Base-by-base conservation (phyloP, 2,329 filamentous ascomycete species). In the Pseudopithomyces chartarum region DNA sequence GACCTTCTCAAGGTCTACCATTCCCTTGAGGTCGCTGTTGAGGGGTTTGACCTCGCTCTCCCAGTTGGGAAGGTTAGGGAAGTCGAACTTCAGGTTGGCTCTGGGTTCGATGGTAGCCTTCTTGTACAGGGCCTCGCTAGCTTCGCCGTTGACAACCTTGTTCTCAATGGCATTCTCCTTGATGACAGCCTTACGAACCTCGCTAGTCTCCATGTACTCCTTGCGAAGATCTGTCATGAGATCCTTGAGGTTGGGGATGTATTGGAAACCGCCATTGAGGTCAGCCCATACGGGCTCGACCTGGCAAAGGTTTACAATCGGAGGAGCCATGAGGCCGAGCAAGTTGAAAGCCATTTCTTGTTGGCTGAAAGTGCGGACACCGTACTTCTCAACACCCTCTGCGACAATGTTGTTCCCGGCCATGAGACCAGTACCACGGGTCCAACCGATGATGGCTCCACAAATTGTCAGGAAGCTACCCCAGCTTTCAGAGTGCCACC, bases 301-400 rank as follows among this genome's bases (percentile, higher is more conserved):
- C 81, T 99, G 95, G 84, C 95, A 99, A 42, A 99, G 86, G 74
- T 99, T 92, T 66, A 97, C 93, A 68, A 99, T 91, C 26, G 89
- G 85, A 36, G 95, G 93, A 1, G 93, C 90, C 95, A 99, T 97
- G 52, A 99, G 86, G 66, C 95, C 94, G 43, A 99, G 86, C 64
- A 99, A 80, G 80, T 99, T 99, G 84, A 99, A 99, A 15, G 95
- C 95, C 95, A 99, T 99, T 79, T 99, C 95, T 76, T 97, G 92
- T 80, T 98, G 95, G 10, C 94, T 98, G 84, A 99, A 99, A 3
- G 95, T 99, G 68, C 95, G 92, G 23, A 98, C 95, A 69, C 95
- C 95, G 65, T 96, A 95, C 68, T 91, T 91, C 82, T 99, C 95
- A 55, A 99, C 92, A 58, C 94, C 95, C 76, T 98, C 94, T 34